Conservation (phyloP, 306 rosid genomes). For the Quercus glauca region DNA sequence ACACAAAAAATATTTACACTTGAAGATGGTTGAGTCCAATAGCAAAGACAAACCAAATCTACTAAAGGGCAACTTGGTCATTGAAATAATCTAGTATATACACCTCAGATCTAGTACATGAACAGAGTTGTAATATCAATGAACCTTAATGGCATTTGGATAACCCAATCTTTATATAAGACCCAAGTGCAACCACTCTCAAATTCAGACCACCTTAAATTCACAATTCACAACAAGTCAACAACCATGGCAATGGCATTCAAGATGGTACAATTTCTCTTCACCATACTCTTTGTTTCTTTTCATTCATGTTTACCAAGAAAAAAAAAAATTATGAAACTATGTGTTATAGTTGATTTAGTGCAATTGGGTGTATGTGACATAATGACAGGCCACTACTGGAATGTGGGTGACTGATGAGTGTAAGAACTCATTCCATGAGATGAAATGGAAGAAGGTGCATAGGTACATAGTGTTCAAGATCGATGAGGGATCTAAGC, state of each 20-base stretch:
- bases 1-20: too few relatives aligned
- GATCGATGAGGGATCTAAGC: constrained; percentile 85
- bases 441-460: constrained; percentile 99
- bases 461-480: constrained; percentile 89
- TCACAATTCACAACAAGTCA: background rate
- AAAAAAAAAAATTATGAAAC: background rate
- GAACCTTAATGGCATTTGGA: constrained; percentile 19
- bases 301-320: background rate
- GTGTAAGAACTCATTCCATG: constrained; percentile 96
- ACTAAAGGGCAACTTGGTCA: constrained; percentile 29
- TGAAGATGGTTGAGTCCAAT: too few relatives aligned
- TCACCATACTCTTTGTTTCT: background rate
- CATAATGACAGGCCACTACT: constrained; percentile 68
- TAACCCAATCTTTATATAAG: constrained; percentile 20
- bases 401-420: constrained; percentile 99
- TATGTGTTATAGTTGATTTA: background rate
- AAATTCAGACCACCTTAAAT: constrained; percentile 14
- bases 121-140: constrained; percentile 25
- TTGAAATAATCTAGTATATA: background rate
- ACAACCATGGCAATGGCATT: constrained; percentile 98
- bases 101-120: constrained; percentile 10
- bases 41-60: constrained; percentile 16
- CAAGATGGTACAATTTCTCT: constrained; percentile 69
- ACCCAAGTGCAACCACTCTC: background rate
- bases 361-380: background rate